Evolutionary conservation across 768 basidiomycete species (phyloP).

Genomic region (Porpolomopsis calyptriformis): DNA sequence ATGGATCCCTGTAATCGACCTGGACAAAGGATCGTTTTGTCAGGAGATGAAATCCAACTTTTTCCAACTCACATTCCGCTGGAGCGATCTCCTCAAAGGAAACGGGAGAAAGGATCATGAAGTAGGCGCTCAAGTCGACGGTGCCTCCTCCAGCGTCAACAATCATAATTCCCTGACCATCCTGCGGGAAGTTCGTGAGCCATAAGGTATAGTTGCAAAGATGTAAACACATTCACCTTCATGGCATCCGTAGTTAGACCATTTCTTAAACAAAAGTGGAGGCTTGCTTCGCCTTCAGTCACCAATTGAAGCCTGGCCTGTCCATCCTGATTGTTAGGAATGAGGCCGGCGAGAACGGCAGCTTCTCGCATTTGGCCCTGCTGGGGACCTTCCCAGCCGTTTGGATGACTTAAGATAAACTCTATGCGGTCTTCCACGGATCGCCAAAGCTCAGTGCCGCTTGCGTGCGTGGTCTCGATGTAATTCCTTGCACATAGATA

Average conservation of each 20-base stretch:
- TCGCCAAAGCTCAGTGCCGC: conserved; percentile 30
- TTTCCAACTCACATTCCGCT: conserved; percentile 25
- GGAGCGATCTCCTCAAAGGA: conserved; percentile 40
- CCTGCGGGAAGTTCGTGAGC: conserved; percentile 17
- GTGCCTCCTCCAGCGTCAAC: conserved; percentile 57
- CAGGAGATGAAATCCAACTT: too few species aligned
- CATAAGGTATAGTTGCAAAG: background rate
- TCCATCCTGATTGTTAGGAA: conserved; percentile 28
- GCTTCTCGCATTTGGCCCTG: conserved; percentile 44
- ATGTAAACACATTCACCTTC: conserved; percentile 13
- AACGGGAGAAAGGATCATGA: conserved; percentile 16
- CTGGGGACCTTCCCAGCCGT: conserved; percentile 52
- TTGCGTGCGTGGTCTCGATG: conserved; percentile 35
- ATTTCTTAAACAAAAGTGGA: conserved; percentile 40
- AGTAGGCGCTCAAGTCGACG: conserved; percentile 48
- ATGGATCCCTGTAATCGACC: conserved; percentile 42
- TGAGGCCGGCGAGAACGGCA: conserved; percentile 37
- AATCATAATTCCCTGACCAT: conserved; percentile 37
- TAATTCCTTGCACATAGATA: conserved; percentile 31
- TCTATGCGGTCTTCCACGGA: conserved; percentile 32
- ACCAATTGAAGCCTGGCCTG: conserved; percentile 41
- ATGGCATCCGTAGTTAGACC: conserved; percentile 29
- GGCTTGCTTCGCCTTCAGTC: conserved; percentile 55
- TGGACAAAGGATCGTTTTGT: conserved; percentile 9
- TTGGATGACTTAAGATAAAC: conserved; percentile 44